Evolutionary conservation across 257 asterid genomes (phyloP), one percentile per base, ranked within the genome.

Genomic region (Przewalskia tangutica): DNA sequence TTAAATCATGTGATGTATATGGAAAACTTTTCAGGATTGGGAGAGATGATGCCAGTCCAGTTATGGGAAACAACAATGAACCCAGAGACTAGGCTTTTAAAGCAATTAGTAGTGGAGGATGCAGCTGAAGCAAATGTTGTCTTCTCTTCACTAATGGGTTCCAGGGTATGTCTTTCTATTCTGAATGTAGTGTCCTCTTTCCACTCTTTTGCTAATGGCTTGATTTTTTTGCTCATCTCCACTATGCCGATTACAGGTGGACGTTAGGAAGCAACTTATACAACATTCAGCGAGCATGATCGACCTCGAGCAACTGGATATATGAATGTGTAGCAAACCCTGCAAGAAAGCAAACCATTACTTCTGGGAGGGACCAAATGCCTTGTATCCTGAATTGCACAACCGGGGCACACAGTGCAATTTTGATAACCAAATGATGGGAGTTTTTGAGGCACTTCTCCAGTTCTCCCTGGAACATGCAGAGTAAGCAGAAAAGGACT

Each of bases 31-130:
- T 84, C 93, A 96, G 99, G 99, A 27, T 85, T 96, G 90, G 99
- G 99, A 77, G 99, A 96, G 88, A 96, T 96, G 99, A 96, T 96
- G 99, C 98, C 99, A n/a, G 10, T 27, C 34, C 99, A 96, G 91
- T 92, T 96, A n/a, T 96, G 99, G 99, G 98, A 96, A 82, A 96
- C 99, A 75, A 96, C 99, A 18, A 78, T 96, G 82, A 91, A 91
- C 86, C 99, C 98, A 9, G 97, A 94, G 70, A 87, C 89, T 27
- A 86, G 98, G 83, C 88, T 93, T 70, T 90, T 96, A 82, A 96
- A 96, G 90, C 97, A 89, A 86, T 85, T 96, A 85, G 90, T 77
- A 82, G 95, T 93, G 40, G 97, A 93, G 64, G 99, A 94, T 79
- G 94, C 91, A 62, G 99, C 93, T 27, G 97, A 94, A 88, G 85